Percentiles rank a stretch among this genome's conserved stretches.
phyloP scores from a whole-genome alignment of 345 rosid genomes.

The Eutrema yunnanense region DNA sequence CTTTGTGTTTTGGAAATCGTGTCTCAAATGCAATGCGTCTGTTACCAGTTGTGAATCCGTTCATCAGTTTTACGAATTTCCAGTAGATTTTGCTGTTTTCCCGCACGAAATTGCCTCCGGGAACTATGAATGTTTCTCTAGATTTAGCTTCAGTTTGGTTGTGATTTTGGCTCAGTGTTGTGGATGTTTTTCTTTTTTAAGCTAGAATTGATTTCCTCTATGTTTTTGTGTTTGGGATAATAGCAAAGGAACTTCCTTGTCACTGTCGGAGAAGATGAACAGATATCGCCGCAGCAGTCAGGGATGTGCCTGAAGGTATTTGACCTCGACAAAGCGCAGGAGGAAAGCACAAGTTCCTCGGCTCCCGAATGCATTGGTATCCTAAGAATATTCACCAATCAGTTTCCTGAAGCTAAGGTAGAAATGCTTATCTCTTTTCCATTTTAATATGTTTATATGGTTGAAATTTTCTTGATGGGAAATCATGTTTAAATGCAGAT shows the following conservation, averaged over 20 bases:
- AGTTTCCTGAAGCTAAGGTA: slow-evolving; percentile 94
- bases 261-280: slow-evolving; percentile 89
- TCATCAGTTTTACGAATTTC: neutral
- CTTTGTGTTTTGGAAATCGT: neutral
- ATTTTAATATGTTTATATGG: neutral
- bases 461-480: slow-evolving; percentile 2
- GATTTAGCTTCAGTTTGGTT: neutral
- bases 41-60: no score
- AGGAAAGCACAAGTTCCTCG: slow-evolving; percentile 67
- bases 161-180: neutral
- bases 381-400: slow-evolving; percentile 81
- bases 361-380: slow-evolving; percentile 86
- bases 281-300: slow-evolving; percentile 68
- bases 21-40: no score
- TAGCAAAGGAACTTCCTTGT: slow-evolving; percentile 94
- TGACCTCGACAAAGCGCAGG: slow-evolving; percentile 84
- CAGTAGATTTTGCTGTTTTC: neutral
- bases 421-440: neutral
- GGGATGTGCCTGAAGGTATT: slow-evolving; percentile 84
- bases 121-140: neutral
- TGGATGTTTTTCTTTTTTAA: neutral
- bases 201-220: neutral
- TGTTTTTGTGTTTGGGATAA: neutral
- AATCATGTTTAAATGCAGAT: slow-evolving; percentile 52
- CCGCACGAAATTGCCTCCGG: neutral